Evolutionary conservation across 306 rosid species (phyloP), one percentile per base, ranked within the genome.

Genomic region (Senna tora): DNA sequence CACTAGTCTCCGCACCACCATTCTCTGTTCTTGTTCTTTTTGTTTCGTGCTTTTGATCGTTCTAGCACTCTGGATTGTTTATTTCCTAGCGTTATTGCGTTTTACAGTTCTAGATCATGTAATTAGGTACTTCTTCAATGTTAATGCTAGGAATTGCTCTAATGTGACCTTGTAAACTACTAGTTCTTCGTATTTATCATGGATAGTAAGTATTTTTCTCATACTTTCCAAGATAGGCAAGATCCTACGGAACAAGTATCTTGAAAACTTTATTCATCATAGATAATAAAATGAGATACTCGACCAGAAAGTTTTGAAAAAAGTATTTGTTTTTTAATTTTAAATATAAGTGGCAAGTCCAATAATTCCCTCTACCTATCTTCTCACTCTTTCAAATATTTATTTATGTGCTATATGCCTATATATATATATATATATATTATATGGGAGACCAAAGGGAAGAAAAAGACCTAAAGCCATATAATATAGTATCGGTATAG

Each of bases 31-130:
- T n/a, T n/a, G n/a, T 10, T 16, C 3, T 5, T 38, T 61, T 15
- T 25, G 13, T 60, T 69, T 68, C 43, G n/a, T 10, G 34, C 71
- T 28, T 65, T 28, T 64, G 6, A 3, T 25, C 54, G 5, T 38
- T 56, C 47, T 57, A 5, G 5, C 58, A 3, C 39, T 54, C 72
- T 64, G 62, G 33, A n/a, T 73, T 55, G 7, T 43, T 39, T 25
- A 5, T 16, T 38, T 32, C 32, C 22, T 21, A 16, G 41, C 58
- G 55, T 32, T 53, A 15, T 83, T 71, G 66, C 51, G n/a, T n/a
- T n/a, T n/a, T n/a, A n/a, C n/a, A n/a, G n/a, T n/a, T n/a, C n/a
- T 46, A 47, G 16, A 5, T 49, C 43, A 32, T 46, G 13, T 65
- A 21, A 3, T 65, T 21, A 28, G 42, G 67, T 50, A 32, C 42